A percentile compares a stretch with the other conserved stretches of the same genome.
Conservation (phyloP, 495 filamentous ascomycete genomes). For the Penicillium steckii region DNA sequence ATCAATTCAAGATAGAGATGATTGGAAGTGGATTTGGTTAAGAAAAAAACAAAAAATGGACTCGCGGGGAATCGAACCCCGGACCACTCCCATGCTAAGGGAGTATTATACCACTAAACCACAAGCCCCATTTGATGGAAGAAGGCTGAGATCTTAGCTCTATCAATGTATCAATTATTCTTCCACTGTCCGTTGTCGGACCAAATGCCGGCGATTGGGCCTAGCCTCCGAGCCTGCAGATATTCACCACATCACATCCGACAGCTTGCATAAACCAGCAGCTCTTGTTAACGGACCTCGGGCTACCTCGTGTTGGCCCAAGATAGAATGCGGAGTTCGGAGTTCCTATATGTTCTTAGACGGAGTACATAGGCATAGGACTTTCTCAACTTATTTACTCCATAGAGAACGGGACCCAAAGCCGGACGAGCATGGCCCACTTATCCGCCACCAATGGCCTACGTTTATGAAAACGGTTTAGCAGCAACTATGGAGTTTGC, state of each 20-base stretch:
- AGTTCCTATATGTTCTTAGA: not conserved
- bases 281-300: too few relatives aligned
- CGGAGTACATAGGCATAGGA: too few relatives aligned
- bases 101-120: constrained; percentile 48
- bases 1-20: too few relatives aligned
- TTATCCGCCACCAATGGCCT: constrained; percentile 6
- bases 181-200: too few relatives aligned
- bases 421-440: not conserved
- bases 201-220: not conserved
- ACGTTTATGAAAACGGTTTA: constrained; percentile 4
- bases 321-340: not conserved
- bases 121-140: constrained; percentile 31
- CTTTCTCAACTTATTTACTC: too few relatives aligned
- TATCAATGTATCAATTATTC: not conserved
- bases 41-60: constrained; percentile 30
- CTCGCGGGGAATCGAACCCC: constrained; percentile 59
- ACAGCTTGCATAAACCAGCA: not conserved
- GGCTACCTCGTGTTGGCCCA: too few relatives aligned
- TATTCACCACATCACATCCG: not conserved
- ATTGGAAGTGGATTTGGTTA: too few relatives aligned
- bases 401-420: not conserved
- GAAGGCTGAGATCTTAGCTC: not conserved
- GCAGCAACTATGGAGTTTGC: constrained; percentile 4
- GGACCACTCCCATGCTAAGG: constrained; percentile 54
- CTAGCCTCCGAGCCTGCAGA: not conserved